These are phyloP conservation scores for Ustilago tritici DNA, from an alignment of 1,284 basidiomycete species.

Conservation along the genomic window DNA sequence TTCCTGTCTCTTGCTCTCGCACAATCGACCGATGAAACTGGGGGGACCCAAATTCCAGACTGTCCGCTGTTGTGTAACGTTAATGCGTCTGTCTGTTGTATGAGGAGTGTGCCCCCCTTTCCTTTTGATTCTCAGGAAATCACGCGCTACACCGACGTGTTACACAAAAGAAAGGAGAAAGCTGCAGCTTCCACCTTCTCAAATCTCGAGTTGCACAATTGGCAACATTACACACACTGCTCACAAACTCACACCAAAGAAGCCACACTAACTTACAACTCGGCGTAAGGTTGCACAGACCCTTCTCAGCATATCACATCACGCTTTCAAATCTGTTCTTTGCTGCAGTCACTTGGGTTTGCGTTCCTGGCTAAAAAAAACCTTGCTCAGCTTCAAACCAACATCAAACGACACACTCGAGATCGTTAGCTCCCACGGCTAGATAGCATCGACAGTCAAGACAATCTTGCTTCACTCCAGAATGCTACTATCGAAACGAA, in stretches of 20 bases:
- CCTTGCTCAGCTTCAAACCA: background rate
- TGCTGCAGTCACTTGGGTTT: background rate
- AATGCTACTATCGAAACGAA: background rate
- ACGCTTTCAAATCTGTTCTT: background rate
- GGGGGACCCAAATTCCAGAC: slow-evolving; percentile 1
- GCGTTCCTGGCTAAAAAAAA: slow-evolving; percentile 5
- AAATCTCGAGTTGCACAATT: background rate
- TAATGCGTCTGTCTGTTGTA: background rate
- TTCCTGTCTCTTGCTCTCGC: background rate
- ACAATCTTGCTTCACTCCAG: background rate
- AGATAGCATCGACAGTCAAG: background rate
- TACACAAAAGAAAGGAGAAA: background rate
- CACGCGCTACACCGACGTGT: slow-evolving; percentile 7
- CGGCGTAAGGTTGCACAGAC: background rate
- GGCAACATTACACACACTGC: background rate
- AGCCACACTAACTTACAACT: background rate
- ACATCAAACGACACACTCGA: background rate
- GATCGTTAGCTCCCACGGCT: background rate
- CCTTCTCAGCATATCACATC: background rate
- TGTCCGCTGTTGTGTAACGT: background rate
- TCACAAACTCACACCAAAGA: background rate
- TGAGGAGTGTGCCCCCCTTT: background rate
- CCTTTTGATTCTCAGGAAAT: slow-evolving; percentile 5
- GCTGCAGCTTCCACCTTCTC: no score
- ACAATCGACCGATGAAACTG: slow-evolving; percentile 1